These are phyloP conservation scores for Ilyonectria destructans DNA, from an alignment of 2,329 filamentous ascomycete genomes.

Conservation along the genomic window DNA sequence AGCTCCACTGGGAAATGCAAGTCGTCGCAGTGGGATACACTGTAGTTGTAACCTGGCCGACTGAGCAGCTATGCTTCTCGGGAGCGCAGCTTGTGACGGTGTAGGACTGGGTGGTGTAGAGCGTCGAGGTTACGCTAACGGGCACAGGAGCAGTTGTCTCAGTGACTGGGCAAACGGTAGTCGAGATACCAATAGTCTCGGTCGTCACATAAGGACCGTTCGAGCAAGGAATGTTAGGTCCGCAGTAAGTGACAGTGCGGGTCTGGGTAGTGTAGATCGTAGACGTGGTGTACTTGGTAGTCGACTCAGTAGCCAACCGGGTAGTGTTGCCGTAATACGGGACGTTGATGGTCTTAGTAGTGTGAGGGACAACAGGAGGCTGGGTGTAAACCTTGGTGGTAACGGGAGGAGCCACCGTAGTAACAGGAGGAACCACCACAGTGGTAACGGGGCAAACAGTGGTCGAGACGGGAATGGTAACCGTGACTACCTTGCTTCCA, in stretches of 20 bases:
- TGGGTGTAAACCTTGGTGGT: constrained; percentile 8
- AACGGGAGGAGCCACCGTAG: constrained; percentile 1
- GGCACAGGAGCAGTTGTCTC: constrained; percentile 10
- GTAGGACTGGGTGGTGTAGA: constrained; percentile 46
- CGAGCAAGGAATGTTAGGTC: constrained; percentile 24
- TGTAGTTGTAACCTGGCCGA: constrained; percentile 47
- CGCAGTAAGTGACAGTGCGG: constrained; percentile 45
- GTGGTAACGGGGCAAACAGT: constrained; percentile 42
- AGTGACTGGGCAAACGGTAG: constrained; percentile 22
- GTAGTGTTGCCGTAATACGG: constrained; percentile 22
- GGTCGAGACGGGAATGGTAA: constrained; percentile 53
- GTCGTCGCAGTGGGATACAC: constrained; percentile 51
- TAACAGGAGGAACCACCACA: background rate
- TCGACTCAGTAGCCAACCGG: constrained; percentile 14
- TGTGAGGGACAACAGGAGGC: constrained; percentile 7
- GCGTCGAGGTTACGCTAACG: constrained; percentile 33
- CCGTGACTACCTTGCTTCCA: constrained; percentile 45
- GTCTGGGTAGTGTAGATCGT: constrained; percentile 44
- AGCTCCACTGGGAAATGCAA: constrained; percentile 48
- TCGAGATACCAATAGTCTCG: constrained; percentile 46
- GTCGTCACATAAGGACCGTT: constrained; percentile 44
- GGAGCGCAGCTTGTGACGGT: constrained; percentile 52
- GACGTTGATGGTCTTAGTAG: constrained; percentile 16
- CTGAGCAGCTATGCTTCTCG: constrained; percentile 48
- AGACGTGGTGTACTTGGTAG: constrained; percentile 35